phyloP scores from a whole-genome alignment of 1,284 basidiomycete species.

The Malassezia restricta region DNA sequence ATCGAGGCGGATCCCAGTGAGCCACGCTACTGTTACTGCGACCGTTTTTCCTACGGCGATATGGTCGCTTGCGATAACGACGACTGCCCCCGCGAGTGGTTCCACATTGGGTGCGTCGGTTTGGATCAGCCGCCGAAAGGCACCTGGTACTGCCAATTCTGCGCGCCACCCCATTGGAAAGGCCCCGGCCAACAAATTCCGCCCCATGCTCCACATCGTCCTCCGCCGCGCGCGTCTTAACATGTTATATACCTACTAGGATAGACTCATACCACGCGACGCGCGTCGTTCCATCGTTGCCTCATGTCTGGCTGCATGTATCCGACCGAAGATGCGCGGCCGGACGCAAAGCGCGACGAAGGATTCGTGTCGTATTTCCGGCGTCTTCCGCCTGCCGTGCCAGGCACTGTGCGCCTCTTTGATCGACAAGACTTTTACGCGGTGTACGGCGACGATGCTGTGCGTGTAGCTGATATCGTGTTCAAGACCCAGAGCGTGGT shows the following conservation, averaged over 20 bases:
- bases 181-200: constrained; percentile 27
- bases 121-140: constrained; percentile 23
- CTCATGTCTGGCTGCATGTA: constrained; percentile 44
- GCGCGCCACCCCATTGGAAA: constrained; percentile 30
- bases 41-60: constrained; percentile 49
- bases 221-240: constrained; percentile 3
- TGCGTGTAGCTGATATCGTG: constrained; percentile 71
- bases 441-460: constrained; percentile 76
- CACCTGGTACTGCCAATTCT: constrained; percentile 45
- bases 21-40: constrained; percentile 51
- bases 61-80: constrained; percentile 48
- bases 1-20: constrained; percentile 48
- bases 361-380: constrained; percentile 33
- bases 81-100: constrained; percentile 50
- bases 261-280: background rate
- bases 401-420: constrained; percentile 40
- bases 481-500: constrained; percentile 45
- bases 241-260: constrained; percentile 2
- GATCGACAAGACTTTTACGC: constrained; percentile 64
- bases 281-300: background rate
- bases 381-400: constrained; percentile 20
- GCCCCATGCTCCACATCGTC: constrained; percentile 8
- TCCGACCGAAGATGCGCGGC: constrained; percentile 20
- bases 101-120: constrained; percentile 40
- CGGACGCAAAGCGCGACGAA: constrained; percentile 25